These are phyloP conservation scores for Saccharomyces cerevisiae DNA, from an alignment of 805 yeast species.

Conservation along the genomic window DNA sequence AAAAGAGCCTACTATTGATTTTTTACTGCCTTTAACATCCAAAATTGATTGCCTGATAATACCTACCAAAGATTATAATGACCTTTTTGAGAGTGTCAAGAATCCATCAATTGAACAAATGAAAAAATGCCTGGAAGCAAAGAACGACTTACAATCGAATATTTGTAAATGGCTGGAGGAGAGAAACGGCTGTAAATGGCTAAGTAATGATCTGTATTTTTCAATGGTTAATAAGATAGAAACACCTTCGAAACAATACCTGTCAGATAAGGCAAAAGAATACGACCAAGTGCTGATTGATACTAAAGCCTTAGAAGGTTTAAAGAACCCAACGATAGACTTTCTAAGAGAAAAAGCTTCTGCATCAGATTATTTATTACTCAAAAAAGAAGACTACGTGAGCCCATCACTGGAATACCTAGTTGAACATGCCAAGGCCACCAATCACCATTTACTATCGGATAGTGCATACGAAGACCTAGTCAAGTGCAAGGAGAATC, in stretches of 20 bases:
- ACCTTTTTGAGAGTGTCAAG: conserved; percentile 4
- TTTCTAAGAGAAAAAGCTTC: conserved; percentile 21
- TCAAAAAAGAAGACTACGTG: conserved; percentile 11
- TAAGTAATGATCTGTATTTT: neutral
- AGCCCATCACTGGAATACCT: neutral
- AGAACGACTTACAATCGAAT: neutral
- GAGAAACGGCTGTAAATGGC: neutral
- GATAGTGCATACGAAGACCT: neutral
- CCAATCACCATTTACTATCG: neutral
- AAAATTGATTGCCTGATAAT: conserved; percentile 16
- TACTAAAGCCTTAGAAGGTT: neutral
- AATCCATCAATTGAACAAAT: conserved; percentile 16
- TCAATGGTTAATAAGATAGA: neutral
- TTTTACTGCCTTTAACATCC: neutral
- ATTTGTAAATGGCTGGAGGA: conserved; percentile 7
- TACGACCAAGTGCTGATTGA: conserved; percentile 1
- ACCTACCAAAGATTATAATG: conserved; percentile 7
- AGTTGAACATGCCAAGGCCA: neutral
- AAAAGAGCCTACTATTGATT: neutral
- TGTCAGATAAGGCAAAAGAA: conserved; percentile 14
- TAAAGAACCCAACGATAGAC: conserved; percentile 3
- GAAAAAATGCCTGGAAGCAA: conserved; percentile 3
- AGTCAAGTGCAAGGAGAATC: neutral
- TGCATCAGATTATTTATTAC: conserved; percentile 17
- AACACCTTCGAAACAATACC: conserved; percentile 10